Conservation (phyloP, 768 basidiomycete genomes). For the Rhodocollybia butyracea region DNA sequence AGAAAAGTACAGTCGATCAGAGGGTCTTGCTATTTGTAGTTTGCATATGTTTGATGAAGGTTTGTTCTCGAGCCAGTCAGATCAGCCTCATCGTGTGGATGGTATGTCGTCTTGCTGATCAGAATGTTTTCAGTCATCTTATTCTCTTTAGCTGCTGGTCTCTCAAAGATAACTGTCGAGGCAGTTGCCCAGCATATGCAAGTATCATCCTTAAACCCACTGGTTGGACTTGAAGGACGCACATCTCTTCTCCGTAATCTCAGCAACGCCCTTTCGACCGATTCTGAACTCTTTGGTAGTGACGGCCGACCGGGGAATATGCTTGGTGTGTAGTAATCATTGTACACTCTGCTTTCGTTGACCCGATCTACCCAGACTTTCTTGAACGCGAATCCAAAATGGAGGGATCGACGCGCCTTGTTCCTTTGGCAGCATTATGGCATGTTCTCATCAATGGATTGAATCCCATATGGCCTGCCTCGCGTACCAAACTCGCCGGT, state of each 20-base stretch:
- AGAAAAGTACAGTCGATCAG: conserved; percentile 58
- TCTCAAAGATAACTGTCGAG: conserved; percentile 60
- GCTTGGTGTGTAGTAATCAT: conserved; percentile 47
- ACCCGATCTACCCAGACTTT: conserved; percentile 48
- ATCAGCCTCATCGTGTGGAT: conserved; percentile 73
- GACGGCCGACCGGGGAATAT: conserved; percentile 80
- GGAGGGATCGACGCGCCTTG: conserved; percentile 35
- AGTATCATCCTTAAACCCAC: conserved; percentile 72
- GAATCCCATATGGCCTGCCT: conserved; percentile 84
- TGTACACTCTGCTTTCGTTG: not conserved
- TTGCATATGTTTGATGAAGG: conserved; percentile 86
- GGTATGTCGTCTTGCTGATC: conserved; percentile 45
- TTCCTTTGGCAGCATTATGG: conserved; percentile 83
- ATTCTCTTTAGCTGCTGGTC: conserved; percentile 54
- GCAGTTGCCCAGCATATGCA: conserved; percentile 72
- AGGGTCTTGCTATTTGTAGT: conserved; percentile 87
- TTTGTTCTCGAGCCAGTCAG: conserved; percentile 66
- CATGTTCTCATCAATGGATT: conserved; percentile 76
- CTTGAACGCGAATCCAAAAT: conserved; percentile 53
- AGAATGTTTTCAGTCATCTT: not conserved
- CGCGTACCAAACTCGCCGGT: conserved; percentile 63
- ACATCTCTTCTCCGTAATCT: conserved; percentile 73
- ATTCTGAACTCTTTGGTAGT: conserved; percentile 66
- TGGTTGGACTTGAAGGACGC: conserved; percentile 90
- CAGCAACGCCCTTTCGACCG: conserved; percentile 61